Percentiles rank a stretch among this genome's conserved stretches.
Evolutionary conservation across 768 basidiomycete genomes (phyloP).

Genomic region (Tulasnella sp.): DNA sequence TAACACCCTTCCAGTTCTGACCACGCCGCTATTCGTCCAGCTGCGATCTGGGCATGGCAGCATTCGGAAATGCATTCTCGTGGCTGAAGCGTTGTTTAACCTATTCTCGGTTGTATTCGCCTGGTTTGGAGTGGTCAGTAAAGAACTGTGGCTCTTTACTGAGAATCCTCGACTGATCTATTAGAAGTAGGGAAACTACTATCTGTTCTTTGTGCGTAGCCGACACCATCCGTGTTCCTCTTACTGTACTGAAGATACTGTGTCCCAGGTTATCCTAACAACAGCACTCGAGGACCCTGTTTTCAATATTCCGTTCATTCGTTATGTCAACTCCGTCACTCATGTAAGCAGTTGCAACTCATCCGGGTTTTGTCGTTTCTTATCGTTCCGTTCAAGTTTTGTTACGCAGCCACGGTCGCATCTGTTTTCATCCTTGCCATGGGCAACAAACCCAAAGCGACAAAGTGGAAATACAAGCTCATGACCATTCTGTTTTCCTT

Average conservation of each 20-base stretch:
- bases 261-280: conserved; percentile 72
- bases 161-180: neutral
- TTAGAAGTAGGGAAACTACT: conserved; percentile 70
- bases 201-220: conserved; percentile 72
- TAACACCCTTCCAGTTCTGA: neutral
- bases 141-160: neutral
- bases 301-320: conserved; percentile 52
- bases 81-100: conserved; percentile 78
- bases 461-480: conserved; percentile 69
- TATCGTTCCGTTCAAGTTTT: conserved; percentile 38
- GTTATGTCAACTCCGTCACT: conserved; percentile 58
- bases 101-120: conserved; percentile 76
- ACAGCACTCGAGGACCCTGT: conserved; percentile 68
- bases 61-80: conserved; percentile 55
- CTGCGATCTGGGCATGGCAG: conserved; percentile 70
- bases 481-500: conserved; percentile 60
- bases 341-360: conserved; percentile 39
- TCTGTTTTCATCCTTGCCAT: conserved; percentile 88
- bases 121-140: conserved; percentile 82
- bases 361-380: conserved; percentile 4
- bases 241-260: neutral
- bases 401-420: conserved; percentile 74
- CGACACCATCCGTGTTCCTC: neutral
- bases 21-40: neutral
- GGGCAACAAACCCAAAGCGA: conserved; percentile 90